These are phyloP conservation scores for Tricholomella constricta DNA, from an alignment of 768 basidiomycete species.

Conservation along the genomic window DNA sequence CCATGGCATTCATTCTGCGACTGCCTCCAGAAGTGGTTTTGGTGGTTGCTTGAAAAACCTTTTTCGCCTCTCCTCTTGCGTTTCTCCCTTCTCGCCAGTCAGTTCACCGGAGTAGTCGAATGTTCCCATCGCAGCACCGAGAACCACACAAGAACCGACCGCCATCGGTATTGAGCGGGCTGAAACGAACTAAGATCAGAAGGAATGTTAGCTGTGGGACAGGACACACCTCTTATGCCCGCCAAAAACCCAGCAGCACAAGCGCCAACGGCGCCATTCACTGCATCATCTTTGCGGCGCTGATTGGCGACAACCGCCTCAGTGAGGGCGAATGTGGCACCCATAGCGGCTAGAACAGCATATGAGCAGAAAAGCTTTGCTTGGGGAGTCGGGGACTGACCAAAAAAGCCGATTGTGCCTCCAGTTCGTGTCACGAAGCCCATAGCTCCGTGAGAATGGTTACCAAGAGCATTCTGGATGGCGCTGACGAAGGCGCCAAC, in stretches of 20 bases:
- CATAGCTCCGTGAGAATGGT: conserved; percentile 76
- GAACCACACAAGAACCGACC: conserved; percentile 72
- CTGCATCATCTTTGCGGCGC: conserved; percentile 73
- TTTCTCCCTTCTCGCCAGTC: conserved; percentile 42
- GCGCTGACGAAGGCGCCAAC: conserved; percentile 70
- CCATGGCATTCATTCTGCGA: conserved; percentile 28
- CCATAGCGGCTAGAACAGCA: conserved; percentile 76
- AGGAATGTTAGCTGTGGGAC: neutral
- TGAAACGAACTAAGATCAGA: conserved; percentile 29
- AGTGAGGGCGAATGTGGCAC: conserved; percentile 80
- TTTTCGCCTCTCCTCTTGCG: conserved; percentile 69
- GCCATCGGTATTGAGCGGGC: conserved; percentile 86
- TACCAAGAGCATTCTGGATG: conserved; percentile 77
- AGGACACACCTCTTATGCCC: conserved; percentile 71
- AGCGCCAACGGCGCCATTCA: conserved; percentile 84
- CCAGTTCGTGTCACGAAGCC: conserved; percentile 88
- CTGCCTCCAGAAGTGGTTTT: conserved; percentile 37
- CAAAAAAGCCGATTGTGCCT: conserved; percentile 89
- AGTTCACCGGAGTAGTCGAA: conserved; percentile 79
- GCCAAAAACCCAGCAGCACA: conserved; percentile 94
- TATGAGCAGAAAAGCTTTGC: neutral
- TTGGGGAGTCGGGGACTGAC: conserved; percentile 46
- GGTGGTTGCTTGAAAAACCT: conserved; percentile 82
- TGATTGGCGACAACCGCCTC: conserved; percentile 82
- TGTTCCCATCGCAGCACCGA: conserved; percentile 79